Evolutionary conservation across 139 green algal genomes (phyloP).

Genomic region (Diplosphaera chodatii): DNA sequence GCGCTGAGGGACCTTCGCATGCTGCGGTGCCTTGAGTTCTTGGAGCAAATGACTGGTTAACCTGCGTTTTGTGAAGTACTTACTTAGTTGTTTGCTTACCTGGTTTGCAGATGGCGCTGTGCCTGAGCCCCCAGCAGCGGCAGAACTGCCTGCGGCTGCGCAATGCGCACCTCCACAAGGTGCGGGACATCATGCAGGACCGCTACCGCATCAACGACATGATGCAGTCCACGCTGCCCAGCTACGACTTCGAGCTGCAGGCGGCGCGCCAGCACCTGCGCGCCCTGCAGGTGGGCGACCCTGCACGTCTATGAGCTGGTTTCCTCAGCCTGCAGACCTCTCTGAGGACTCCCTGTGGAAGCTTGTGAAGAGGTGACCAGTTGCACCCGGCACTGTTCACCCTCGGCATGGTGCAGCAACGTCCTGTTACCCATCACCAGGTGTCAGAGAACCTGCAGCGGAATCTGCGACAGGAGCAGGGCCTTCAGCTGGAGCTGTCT

Average conservation of each 20-base stretch:
- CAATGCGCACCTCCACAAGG: constrained; percentile 27
- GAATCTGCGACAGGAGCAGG: background rate
- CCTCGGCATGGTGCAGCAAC: too few species aligned
- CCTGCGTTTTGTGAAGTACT: too few species aligned
- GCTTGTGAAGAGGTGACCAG: too few species aligned
- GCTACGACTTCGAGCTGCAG: constrained; percentile 1
- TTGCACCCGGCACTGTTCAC: too few species aligned
- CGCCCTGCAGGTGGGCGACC: background rate
- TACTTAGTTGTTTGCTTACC: too few species aligned
- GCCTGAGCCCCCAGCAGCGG: constrained; percentile 20
- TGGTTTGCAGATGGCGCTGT: constrained; percentile 26
- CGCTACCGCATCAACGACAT: constrained; percentile 1
- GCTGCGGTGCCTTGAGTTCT: too few species aligned
- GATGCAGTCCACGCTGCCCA: background rate
- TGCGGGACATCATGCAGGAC: constrained; percentile 13
- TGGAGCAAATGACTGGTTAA: too few species aligned
- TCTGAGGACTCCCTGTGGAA: too few species aligned
- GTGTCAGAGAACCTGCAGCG: background rate
- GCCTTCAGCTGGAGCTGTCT: background rate
- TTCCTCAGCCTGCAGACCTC: too few species aligned
- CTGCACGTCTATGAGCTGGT: too few species aligned
- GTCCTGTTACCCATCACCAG: too few species aligned
- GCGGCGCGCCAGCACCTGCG: background rate
- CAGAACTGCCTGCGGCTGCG: constrained; percentile 27
- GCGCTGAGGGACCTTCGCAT: too few species aligned